These are phyloP conservation scores for Scedosporium minutisporum DNA, from an alignment of 2,329 filamentous ascomycete genomes.

Conservation along the genomic window DNA sequence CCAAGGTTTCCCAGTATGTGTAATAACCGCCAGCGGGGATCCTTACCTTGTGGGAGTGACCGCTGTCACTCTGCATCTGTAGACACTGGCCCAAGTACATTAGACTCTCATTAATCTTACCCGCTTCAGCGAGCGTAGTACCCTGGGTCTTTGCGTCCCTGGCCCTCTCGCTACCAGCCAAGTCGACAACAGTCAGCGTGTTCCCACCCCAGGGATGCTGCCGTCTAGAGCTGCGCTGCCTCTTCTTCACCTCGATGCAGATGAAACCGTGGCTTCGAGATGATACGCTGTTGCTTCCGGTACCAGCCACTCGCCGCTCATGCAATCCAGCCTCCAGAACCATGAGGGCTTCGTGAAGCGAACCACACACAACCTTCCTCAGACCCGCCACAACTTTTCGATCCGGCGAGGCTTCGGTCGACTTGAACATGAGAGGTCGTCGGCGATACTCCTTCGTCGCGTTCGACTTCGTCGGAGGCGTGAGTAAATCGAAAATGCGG, in stretches of 20 bases:
- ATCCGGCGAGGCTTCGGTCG: conserved; percentile 77
- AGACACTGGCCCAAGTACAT: conserved; percentile 98
- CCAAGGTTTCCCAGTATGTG: not conserved
- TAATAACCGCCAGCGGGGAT: not conserved
- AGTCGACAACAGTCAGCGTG: conserved; percentile 77
- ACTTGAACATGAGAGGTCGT: conserved; percentile 83
- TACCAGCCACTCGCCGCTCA: conserved; percentile 80
- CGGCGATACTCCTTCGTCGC: conserved; percentile 62
- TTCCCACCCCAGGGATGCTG: conserved; percentile 56
- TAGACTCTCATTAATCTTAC: conserved; percentile 95
- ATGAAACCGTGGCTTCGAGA: conserved; percentile 95
- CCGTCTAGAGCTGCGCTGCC: conserved; percentile 21
- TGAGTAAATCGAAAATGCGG: conserved; percentile 87
- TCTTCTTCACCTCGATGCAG: conserved; percentile 87
- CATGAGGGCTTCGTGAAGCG: conserved; percentile 72
- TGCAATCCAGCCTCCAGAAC: conserved; percentile 83
- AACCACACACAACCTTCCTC: conserved; percentile 79
- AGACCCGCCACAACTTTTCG: conserved; percentile 91
- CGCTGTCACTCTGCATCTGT: conserved; percentile 82
- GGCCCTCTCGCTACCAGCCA: conserved; percentile 88
- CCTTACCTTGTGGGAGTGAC: conserved; percentile 61
- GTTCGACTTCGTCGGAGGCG: conserved; percentile 47
- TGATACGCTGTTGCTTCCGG: conserved; percentile 84
- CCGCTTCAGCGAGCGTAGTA: conserved; percentile 84
- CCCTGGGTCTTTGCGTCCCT: conserved; percentile 90